These are phyloP conservation scores for Dichomitus squalens DNA, from an alignment of 1,284 basidiomycete species.

Conservation along the genomic window DNA sequence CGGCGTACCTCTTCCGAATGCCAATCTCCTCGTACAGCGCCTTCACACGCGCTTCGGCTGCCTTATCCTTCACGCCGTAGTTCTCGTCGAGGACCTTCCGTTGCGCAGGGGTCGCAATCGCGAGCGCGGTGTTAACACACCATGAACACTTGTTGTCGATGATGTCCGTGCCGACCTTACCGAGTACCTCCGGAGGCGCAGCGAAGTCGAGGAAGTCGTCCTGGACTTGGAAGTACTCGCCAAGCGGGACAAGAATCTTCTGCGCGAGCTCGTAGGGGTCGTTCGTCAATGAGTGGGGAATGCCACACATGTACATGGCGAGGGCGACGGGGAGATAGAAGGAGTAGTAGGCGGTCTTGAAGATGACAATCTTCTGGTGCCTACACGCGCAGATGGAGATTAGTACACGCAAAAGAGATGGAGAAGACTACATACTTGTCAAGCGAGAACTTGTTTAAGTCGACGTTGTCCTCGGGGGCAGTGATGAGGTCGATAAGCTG, in stretches of 20 bases:
- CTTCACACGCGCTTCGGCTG: constrained; percentile 73
- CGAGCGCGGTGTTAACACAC: constrained; percentile 91
- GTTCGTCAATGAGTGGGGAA: constrained; percentile 50
- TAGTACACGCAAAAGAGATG: not conserved
- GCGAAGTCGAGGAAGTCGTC: constrained; percentile 98
- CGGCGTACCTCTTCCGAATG: constrained; percentile 68
- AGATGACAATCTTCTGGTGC: constrained; percentile 92
- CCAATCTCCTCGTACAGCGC: constrained; percentile 76
- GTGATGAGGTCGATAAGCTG: constrained; percentile 96
- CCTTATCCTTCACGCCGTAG: constrained; percentile 84
- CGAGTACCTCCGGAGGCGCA: constrained; percentile 89
- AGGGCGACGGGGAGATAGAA: constrained; percentile 98
- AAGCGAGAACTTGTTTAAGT: constrained; percentile 85
- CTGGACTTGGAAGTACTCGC: constrained; percentile 99
- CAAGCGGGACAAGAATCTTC: constrained; percentile 88
- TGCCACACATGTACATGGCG: constrained; percentile 82
- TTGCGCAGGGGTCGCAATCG: constrained; percentile 56
- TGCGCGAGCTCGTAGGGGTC: constrained; percentile 80
- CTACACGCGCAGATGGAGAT: constrained; percentile 44
- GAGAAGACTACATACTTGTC: constrained; percentile 57
- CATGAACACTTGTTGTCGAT: constrained; percentile 99
- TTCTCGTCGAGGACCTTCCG: constrained; percentile 69
- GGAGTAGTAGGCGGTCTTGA: constrained; percentile 98
- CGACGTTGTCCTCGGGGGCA: constrained; percentile 88
- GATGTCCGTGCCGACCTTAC: constrained; percentile 98